Evolutionary conservation across 495 filamentous ascomycete genomes (phyloP), one percentile per base, ranked within the genome.

Genomic region (Aspergillus affinis): DNA sequence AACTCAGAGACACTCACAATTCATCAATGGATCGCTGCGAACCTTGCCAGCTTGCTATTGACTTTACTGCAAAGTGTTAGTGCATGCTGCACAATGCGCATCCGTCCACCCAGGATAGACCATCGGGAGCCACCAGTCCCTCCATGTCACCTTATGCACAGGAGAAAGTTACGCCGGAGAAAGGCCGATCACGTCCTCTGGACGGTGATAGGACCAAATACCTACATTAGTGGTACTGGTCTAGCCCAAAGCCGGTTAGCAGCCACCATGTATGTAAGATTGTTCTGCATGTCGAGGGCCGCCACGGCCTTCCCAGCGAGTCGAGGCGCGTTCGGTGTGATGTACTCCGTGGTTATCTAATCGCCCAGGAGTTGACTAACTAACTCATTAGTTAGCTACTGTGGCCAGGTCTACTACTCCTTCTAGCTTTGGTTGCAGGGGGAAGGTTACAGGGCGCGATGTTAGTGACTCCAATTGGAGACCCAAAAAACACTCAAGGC

Each of bases 181-280:
- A 41, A 54, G 8, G 52, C 52, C 52, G 52, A 54, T 36, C 20
- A 13, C 51, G 48, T 7, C 48, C 27, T 52, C 26, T 6, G 9
- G 13, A 6, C 6, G 48, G 18, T 23, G 48, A 51, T 52, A 52
- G 20, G 44, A 57, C 21, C 26, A 19, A 48, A 23, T 27, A 44
- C 55, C 44, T 51, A 51, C 55, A 58, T 58, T 58, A 58, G 55
- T 18, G 46, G 46, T 51, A 58, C 51, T 58, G 55, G 36, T 26
- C 32, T 26, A 51, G 13, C 36, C 29, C 36, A 13, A 41, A 41
- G 36, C 36, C 13, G 36, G 36, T 15, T 41, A 41, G 36, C 36
- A 41, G 36, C 12, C 36, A 41, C 13, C 36, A 36, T 51, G 55
- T 58, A 58, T 59, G 44, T 57, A 48, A 48, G 41, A 57, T 48